Evolutionary conservation across 495 filamentous ascomycete genomes (phyloP).

Genomic region (Jackrogersella multiformis): DNA sequence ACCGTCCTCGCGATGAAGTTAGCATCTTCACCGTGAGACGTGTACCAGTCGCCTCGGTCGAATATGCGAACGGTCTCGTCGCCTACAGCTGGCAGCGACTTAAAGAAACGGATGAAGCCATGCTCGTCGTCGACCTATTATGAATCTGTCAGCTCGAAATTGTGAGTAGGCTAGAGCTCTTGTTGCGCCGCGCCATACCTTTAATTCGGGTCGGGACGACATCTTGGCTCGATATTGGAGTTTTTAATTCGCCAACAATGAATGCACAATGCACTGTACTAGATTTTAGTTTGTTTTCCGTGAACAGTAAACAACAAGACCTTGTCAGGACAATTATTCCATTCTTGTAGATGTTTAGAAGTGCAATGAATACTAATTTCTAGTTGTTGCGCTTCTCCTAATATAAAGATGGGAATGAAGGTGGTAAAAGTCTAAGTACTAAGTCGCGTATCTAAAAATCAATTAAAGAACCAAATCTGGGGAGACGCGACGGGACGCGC

Average conservation of each 20-base stretch:
- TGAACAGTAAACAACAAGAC: neutral
- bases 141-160: neutral
- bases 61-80: slow-evolving; percentile 87
- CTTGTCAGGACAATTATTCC: neutral
- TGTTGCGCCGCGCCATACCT: slow-evolving; percentile 59
- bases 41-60: slow-evolving; percentile 94
- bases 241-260: neutral
- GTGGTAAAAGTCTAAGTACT: too few relatives aligned
- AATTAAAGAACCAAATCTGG: slow-evolving; percentile 45
- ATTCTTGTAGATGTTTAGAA: neutral
- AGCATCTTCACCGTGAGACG: slow-evolving; percentile 91
- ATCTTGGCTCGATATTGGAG: slow-evolving; percentile 57
- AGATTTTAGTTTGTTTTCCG: neutral
- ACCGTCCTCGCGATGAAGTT: slow-evolving; percentile 92
- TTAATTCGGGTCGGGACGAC: slow-evolving; percentile 91
- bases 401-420: neutral
- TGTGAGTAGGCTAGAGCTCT: neutral
- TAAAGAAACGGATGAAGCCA: slow-evolving; percentile 95
- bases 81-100: slow-evolving; percentile 72
- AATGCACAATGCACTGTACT: neutral
- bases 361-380: too few relatives aligned
- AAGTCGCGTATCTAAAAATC: slow-evolving; percentile 41
- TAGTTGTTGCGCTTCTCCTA: neutral
- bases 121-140: slow-evolving; percentile 92
- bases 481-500: slow-evolving; percentile 43